Evolutionary conservation across 441 rosid genomes (phyloP).

Genomic region (Breynia disticha): DNA sequence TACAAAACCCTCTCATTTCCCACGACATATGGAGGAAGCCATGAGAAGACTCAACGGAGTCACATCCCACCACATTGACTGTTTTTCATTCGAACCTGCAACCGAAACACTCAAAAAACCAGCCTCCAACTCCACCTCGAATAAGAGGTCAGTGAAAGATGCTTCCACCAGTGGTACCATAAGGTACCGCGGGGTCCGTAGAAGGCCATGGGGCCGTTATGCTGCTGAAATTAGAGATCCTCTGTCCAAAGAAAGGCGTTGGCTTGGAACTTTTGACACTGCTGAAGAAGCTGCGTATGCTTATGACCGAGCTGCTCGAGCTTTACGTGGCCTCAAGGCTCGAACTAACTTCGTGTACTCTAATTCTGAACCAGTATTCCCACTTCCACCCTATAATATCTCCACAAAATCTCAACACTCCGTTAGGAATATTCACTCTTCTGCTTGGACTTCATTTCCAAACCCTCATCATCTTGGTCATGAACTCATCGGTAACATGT

Average conservation of each 20-base stretch:
- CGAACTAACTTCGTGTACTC: conserved; percentile 79
- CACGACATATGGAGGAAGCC: conserved; percentile 95
- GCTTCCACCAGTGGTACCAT: conserved; percentile 22
- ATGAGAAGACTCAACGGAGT: conserved; percentile 35
- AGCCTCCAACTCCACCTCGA: conserved; percentile 14
- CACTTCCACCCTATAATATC: too few relatives aligned
- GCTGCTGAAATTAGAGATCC: conserved; percentile 98
- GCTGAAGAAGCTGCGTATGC: conserved; percentile 97
- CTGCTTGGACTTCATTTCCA: too few relatives aligned
- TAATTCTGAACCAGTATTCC: too few relatives aligned
- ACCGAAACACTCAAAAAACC: conserved; percentile 10
- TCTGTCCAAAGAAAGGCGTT: conserved; percentile 69
- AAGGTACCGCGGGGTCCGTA: conserved; percentile 88
- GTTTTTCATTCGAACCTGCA: conserved; percentile 11
- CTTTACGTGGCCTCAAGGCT: conserved; percentile 79
- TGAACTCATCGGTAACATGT: too few relatives aligned
- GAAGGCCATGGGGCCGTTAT: conserved; percentile 95
- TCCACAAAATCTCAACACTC: too few relatives aligned
- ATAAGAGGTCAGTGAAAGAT: conserved; percentile 39
- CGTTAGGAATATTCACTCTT: too few relatives aligned
- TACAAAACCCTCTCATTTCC: too few relatives aligned
- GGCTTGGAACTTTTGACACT: conserved; percentile 95
- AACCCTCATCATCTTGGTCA: too few relatives aligned
- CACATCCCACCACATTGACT: conserved; percentile 11
- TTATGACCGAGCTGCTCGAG: conserved; percentile 76